Base-by-base conservation (phyloP, 225 moss, liverwort and hornwort genomes). In the Bryum argenteum region DNA sequence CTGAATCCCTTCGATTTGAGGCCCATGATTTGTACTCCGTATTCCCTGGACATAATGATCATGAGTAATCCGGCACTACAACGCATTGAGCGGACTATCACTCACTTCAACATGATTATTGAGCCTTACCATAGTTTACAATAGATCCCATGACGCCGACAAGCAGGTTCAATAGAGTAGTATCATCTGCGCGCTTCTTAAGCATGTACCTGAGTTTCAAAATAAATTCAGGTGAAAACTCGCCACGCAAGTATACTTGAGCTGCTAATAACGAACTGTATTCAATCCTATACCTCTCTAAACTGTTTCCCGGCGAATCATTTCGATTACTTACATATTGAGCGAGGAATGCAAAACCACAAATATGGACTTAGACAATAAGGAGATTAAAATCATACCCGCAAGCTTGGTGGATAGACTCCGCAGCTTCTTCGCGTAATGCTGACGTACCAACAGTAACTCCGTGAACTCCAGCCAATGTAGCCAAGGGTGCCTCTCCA, bases 131-230 rank as follows among this genome's bases (percentile, higher is more conserved):
- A 61, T 82, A 84, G 58, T 89, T 85, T 67, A 84, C 90, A 62
- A 84, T 77, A 6, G 81, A 75, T 61, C 85, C 80, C 69, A 93
- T 78, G 66, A 90, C 78, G 48, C 80, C 69, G 66, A 87, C 89
- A 23, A 93, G 80, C 77, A 89, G 70, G 67, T 85, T 89, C 67
- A 92, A 77, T 56, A 89, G 61, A 41, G 84, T 89, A 61, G 90
- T 93, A 65, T 93, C 93, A 72, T 93, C 93, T 61, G 89, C 89
- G 69, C 82, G 87, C 61, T 93, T 89, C 77, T 81, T 82, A 39
- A 93, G 73, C 87, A 93, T 88, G 72, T 89, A 92, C 63, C 92
- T 92, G 75, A 52, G 62, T 44, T 76, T 39, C 61, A 59, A 67
- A 87, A 59, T 37, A 70, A 6, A 11, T 26, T 37, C 66, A 75